phyloP scores from a whole-genome alignment of 1,284 basidiomycete genomes.

The Cryptococcus amylolentus region DNA sequence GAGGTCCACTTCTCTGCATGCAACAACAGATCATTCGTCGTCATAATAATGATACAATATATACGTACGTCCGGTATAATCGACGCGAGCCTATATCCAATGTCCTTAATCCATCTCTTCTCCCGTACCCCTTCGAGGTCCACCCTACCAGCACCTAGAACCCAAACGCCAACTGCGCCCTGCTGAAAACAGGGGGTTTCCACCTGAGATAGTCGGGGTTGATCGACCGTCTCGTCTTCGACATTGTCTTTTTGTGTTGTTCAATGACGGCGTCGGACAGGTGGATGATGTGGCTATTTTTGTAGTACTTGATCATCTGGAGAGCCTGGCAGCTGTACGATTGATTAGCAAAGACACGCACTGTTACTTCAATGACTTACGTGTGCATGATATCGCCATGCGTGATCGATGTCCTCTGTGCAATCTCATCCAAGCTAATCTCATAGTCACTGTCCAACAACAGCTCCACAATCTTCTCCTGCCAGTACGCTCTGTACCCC shows the following conservation, averaged over 20 bases:
- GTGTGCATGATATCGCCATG: conserved; percentile 98
- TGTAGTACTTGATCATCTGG: conserved; percentile 94
- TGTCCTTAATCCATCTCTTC: neutral
- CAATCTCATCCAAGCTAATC: conserved; percentile 94
- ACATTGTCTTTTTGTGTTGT: conserved; percentile 77
- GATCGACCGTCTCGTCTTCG: conserved; percentile 76
- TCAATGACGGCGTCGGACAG: conserved; percentile 88
- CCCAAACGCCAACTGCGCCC: conserved; percentile 84
- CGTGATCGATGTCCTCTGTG: conserved; percentile 92
- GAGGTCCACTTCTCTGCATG: neutral
- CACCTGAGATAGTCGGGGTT: conserved; percentile 74
- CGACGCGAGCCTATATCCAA: too few species aligned
- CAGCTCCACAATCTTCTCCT: conserved; percentile 91
- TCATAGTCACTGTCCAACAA: conserved; percentile 67
- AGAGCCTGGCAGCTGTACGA: conserved; percentile 76
- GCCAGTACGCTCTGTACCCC: conserved; percentile 95
- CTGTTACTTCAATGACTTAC: conserved; percentile 55
- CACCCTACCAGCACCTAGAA: conserved; percentile 55
- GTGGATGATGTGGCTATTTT: conserved; percentile 90
- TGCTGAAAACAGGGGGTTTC: conserved; percentile 90
- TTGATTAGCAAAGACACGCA: neutral
- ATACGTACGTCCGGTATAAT: neutral
- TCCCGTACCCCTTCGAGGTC: neutral
- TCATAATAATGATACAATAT: neutral
- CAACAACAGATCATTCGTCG: neutral